A percentile compares a stretch with the other conserved stretches of the same genome.
Evolutionary conservation across 768 basidiomycete species (phyloP).

Genomic region (Boletales sp.): DNA sequence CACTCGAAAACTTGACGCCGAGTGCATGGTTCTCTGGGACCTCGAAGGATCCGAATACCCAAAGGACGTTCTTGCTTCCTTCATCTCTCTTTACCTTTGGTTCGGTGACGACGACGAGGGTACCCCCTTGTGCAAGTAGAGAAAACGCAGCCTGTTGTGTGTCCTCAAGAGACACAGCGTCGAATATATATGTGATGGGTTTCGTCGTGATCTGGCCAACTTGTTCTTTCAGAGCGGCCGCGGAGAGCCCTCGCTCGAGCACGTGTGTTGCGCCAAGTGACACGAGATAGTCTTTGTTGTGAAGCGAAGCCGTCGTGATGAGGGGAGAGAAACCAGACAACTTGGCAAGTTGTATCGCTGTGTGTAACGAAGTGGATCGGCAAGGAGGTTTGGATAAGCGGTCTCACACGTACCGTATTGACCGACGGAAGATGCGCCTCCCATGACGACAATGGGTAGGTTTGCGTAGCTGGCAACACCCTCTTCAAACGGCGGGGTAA

Average conservation of each 20-base stretch:
- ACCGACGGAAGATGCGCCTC: conserved; percentile 35
- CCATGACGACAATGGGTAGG: conserved; percentile 33
- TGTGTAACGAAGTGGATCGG: no score
- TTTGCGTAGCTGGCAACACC: conserved; percentile 29
- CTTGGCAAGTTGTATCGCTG: conserved; percentile 33
- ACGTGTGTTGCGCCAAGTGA: conserved; percentile 37
- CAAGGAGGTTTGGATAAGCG: no score
- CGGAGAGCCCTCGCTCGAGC: conserved; percentile 28
- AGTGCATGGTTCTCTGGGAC: conserved; percentile 4
- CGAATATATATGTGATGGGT: conserved; percentile 18
- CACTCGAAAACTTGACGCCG: conserved; percentile 5
- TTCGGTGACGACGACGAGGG: conserved; percentile 12
- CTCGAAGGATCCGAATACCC: conserved; percentile 6
- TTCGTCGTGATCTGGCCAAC: conserved; percentile 2
- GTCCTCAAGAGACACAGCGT: conserved; percentile 29
- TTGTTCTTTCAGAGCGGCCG: background rate
- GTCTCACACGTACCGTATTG: conserved; percentile 27
- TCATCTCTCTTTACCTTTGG: conserved; percentile 1
- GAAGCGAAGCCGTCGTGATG: conserved; percentile 36
- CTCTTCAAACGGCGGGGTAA: conserved; percentile 26
- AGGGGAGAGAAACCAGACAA: conserved; percentile 34
- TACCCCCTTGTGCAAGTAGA: conserved; percentile 28
- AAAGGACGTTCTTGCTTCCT: background rate
- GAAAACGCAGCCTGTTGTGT: conserved; percentile 31
- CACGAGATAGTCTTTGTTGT: conserved; percentile 27